A percentile compares a stretch with the other conserved stretches of the same genome.
Evolutionary conservation across 1,139 yeast species (phyloP).

Genomic region (Debaryomycetaceae sp.): DNA sequence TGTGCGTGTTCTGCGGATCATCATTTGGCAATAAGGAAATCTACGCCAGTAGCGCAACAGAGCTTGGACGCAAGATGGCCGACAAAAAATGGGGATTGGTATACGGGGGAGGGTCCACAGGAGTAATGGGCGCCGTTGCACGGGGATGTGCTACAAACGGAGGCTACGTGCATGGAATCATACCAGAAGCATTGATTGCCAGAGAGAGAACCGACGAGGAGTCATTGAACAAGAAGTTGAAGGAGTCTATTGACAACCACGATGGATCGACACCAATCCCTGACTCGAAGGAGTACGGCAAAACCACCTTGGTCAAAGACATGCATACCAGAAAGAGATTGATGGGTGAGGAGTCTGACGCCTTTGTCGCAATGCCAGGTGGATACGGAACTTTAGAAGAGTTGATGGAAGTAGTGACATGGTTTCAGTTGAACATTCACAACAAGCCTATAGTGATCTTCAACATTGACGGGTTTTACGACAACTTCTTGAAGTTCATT

Average conservation of each 20-base stretch:
- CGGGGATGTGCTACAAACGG: conserved; percentile 60
- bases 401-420: conserved; percentile 83
- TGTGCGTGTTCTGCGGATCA: conserved; percentile 88
- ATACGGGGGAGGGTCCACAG: conserved; percentile 89
- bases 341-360: conserved; percentile 87
- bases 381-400: conserved; percentile 92
- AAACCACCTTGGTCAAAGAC: conserved; percentile 76
- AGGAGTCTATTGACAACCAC: conserved; percentile 45
- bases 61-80: conserved; percentile 60
- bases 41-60: conserved; percentile 52
- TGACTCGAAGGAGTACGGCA: conserved; percentile 61
- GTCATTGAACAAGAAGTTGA: conserved; percentile 46
- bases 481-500: conserved; percentile 61
- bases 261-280: conserved; percentile 66
- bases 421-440: conserved; percentile 86
- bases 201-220: conserved; percentile 60
- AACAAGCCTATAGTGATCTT: conserved; percentile 73
- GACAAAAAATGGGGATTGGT: conserved; percentile 68
- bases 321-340: conserved; percentile 87
- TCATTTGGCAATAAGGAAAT: conserved; percentile 59
- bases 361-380: conserved; percentile 88
- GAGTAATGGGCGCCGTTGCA: conserved; percentile 87
- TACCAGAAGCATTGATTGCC: conserved; percentile 76
- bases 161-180: conserved; percentile 82
- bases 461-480: conserved; percentile 79